These are phyloP conservation scores for Aspergillus neoniger DNA, from an alignment of 2,329 filamentous ascomycete species.

Conservation along the genomic window DNA sequence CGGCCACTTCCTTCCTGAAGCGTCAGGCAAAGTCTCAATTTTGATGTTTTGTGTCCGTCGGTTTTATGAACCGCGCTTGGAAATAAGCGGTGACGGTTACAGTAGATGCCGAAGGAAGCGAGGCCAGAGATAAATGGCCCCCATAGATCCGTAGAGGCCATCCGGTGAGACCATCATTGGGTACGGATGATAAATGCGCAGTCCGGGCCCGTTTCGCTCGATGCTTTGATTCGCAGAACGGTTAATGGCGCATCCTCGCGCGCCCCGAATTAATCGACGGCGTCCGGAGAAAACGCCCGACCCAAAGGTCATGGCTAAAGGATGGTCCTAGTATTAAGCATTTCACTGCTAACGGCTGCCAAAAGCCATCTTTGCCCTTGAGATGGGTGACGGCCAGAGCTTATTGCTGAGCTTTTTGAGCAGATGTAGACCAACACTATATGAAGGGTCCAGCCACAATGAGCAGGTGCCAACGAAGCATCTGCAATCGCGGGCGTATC, in stretches of 20 bases:
- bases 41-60: background rate
- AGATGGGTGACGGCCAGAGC: background rate
- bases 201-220: background rate
- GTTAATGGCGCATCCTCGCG: background rate
- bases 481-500: background rate
- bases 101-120: conserved; percentile 1
- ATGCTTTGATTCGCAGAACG: background rate
- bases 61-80: background rate
- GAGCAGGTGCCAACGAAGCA: background rate
- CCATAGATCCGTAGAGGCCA: background rate
- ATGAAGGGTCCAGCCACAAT: background rate
- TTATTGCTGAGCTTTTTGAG: background rate
- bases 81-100: background rate
- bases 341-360: background rate
- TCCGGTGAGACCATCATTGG: background rate
- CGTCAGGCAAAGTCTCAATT: background rate
- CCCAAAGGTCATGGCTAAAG: background rate
- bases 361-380: background rate
- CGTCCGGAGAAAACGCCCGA: background rate
- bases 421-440: background rate
- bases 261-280: background rate
- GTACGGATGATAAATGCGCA: background rate
- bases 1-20: background rate
- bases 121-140: background rate
- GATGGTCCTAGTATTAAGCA: background rate